Evolutionary conservation across 345 rosid genomes (phyloP), one percentile per base, ranked within the genome.

Genomic region (Erysimum cheiranthoides): DNA sequence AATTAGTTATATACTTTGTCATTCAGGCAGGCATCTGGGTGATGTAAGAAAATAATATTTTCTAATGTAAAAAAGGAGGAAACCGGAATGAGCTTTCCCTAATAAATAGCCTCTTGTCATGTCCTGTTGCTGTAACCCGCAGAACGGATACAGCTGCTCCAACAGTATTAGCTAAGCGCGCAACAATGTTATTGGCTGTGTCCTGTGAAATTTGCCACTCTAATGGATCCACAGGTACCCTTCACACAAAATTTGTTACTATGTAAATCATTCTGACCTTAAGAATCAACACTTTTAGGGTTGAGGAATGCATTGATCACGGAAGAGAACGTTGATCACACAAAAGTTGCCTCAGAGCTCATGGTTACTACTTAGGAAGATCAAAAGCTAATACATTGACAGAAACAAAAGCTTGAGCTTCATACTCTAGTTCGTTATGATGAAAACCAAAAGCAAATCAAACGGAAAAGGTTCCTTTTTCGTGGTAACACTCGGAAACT

Each of bases 131-230:
- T 32, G 98, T 97, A 54, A 95, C 99, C 78, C 99, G 85, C 70
- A 92, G 77, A 68, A 94, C 98, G 16, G 98, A 92, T 75, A 92
- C 97, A 5, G 98, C 90, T 8, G 96, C 97, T 32, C 97, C 97
- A 2, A 94, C 78, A 11, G 97, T 94, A 82, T 92, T 94, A 71
- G 97, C 98, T 28, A 94, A 82, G 84, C 92, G 86, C 0, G 92
- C 97, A 56, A 89, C 82, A 39, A 90, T 81, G 65, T 76, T 79
- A 66, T 86, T 81, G 14, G 98, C 99, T 7, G 96, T 84, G 66
- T 89, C 97, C 75, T 90, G 97, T 34, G 97, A 95, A 58, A 95
- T 90, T 83, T 95, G 97, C 97, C 99, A 92, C 82, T 94, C 97
- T 50, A 94, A 84, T 5, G 98, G 98, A 84, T 92, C 98, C 59